Conservation (phyloP, 805 yeast genomes). For the Starmerella stellata region DNA sequence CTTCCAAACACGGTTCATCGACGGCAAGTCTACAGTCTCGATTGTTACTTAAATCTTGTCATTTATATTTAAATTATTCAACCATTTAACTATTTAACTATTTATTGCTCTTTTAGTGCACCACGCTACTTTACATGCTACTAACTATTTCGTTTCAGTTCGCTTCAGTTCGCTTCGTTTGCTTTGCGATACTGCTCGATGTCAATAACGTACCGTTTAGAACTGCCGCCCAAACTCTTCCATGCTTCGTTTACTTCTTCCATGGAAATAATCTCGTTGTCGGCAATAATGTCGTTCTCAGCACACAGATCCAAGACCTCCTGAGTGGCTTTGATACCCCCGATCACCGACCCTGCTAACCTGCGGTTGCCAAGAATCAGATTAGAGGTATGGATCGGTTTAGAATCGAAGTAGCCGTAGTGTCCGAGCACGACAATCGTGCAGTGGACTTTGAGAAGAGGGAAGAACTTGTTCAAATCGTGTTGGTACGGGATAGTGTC, state of each 20-base stretch:
- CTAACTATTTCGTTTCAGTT: no score
- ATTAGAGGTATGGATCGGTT: constrained; percentile 31
- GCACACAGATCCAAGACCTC: constrained; percentile 51
- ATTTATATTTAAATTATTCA: no score
- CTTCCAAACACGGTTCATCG: constrained; percentile 84
- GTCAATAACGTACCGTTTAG: constrained; percentile 14
- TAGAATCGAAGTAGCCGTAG: constrained; percentile 27
- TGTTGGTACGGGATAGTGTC: constrained; percentile 35
- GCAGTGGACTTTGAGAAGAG: constrained; percentile 38
- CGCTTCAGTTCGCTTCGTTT: neutral
- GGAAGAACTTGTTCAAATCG: constrained; percentile 32
- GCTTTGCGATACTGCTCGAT: neutral
- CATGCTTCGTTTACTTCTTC: constrained; percentile 14
- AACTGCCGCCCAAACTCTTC: constrained; percentile 7
- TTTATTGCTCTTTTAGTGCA: no score
- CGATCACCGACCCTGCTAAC: constrained; percentile 31
- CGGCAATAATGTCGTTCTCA: constrained; percentile 38
- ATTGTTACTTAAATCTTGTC: constrained; percentile 6
- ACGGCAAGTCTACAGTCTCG: constrained; percentile 38
- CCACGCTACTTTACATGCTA: no score
- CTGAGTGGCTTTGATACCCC: constrained; percentile 48
- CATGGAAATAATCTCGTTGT: constrained; percentile 44
- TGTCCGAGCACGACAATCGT: constrained; percentile 48
- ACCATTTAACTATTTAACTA: no score
- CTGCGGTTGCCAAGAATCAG: constrained; percentile 29